Base-by-base conservation (phyloP, 2,329 filamentous ascomycete species). In the Microdochium paspali region DNA sequence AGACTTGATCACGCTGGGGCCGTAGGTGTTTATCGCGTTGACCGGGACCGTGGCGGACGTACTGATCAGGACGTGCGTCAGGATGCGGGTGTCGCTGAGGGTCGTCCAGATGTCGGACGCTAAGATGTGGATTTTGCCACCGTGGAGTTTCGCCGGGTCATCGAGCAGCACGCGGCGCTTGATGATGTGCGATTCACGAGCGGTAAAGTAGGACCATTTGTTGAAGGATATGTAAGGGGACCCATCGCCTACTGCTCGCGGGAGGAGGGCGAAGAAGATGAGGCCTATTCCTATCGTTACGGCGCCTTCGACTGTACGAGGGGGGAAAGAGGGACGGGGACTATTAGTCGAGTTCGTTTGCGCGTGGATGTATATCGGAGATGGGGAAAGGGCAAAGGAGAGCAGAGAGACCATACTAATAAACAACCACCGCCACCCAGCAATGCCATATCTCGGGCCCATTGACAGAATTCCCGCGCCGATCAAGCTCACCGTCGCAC, bases 391-490 rank as follows among this genome's bases (percentile, higher is more conserved):
- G 43, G 49, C 47, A 47, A 44, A 23, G 25, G 24, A 12, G 12
- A 24, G 7, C n/a, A 28, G n/a, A n/a, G 12, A 13, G 7, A 1
- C 56, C 59, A 45, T 58, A 76, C 71, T 55, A 10, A 76, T 47
- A 39, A 75, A 76, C 1, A 76, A 66, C 71, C 71, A 76, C 50
- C 73, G 68, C 73, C 73, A 77, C 0, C 71, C 72, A 5, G 60
- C 59, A 5, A 76, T 51, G 0, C 69, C 68, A 2, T 62, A 53
- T 10, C 54, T 50, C 1, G 67, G 67, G 20, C 70, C 65, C 18
- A 77, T 59, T 46, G 65, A 70, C 6, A 77, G 53, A 7, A 77
- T 69, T 0, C 67, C 72, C 7, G 71, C 70, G 0, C 70, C 73
- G 3, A 77, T 58, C 1, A 77, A 60, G 0, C 72, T 71, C 24